Evolutionary conservation across 768 basidiomycete genomes (phyloP), one percentile per base, ranked within the genome.

Genomic region (Pulveroboletus sp.): DNA sequence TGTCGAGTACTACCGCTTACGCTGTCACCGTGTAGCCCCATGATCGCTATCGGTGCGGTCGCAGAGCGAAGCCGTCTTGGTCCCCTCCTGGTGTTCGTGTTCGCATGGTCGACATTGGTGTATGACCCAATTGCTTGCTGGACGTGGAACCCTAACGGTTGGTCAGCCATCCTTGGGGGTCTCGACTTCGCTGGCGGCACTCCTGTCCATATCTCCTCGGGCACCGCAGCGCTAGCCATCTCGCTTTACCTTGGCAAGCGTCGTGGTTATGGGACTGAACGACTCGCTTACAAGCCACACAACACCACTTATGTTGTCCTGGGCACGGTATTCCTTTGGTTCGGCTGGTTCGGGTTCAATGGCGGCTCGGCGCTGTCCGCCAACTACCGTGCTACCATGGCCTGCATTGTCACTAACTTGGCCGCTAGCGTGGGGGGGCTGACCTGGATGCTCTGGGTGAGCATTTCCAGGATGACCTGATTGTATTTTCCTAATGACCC

Each of bases 61-160:
- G 93, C 93, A 8, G 95, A 98, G 62, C 88, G 93, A 42, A 81
- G 80, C 11, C 82, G 88, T 4, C 78, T 96, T 13, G 86, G 92
- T 1, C 95, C 95, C 1, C 71, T 89, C 35, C 78, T 95, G 54
- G 80, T 93, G 48, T 97, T 97, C 70, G 80, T 93, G 57, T 97
- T 97, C 62, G 62, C 82, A 44, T 98, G 95, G 95, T 76, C 82
- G 10, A 89, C 89, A 5, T 61, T 93, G 50, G 91, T 93, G 14
- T 97, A 97, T 69, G 87, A 95, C 62, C 93, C 93, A 2, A 83
- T 98, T 49, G 95, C 92, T 0, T 92, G 89, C 71, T 96, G 94
- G 93, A 89, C 93, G 5, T 98, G 95, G 95, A 93, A 92, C 61
- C 55, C 78, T 32, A 80, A 86, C 30, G 82, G 82, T 35, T 83